These are phyloP conservation scores for Aspergillus jensenii DNA, from an alignment of 2,329 filamentous ascomycete species.

Conservation along the genomic window DNA sequence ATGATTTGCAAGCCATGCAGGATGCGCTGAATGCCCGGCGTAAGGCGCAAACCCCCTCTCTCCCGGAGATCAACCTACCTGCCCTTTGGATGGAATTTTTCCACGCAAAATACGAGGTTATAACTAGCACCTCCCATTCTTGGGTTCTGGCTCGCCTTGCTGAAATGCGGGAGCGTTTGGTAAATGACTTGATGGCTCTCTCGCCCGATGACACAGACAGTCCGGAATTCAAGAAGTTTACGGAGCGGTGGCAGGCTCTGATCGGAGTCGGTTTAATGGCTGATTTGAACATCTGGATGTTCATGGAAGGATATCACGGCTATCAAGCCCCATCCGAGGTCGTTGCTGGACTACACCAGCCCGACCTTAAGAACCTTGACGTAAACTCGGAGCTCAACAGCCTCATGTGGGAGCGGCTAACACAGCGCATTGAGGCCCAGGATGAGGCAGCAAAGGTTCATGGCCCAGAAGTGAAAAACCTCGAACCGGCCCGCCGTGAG, in stretches of 20 bases:
- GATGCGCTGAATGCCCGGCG: conserved; percentile 17
- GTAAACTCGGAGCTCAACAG: background rate
- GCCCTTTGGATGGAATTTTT: conserved; percentile 25
- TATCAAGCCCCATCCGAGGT: background rate
- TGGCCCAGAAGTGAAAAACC: background rate
- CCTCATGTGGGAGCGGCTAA: background rate
- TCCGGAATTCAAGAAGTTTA: conserved; percentile 5
- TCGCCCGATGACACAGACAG: background rate
- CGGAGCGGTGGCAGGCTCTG: conserved; percentile 9
- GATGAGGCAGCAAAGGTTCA: background rate
- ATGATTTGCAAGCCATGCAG: conserved; percentile 17
- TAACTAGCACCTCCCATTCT: conserved; percentile 22
- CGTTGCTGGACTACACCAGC: background rate
- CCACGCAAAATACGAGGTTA: conserved; percentile 20
- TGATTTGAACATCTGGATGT: conserved; percentile 24
- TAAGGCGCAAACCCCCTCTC: background rate
- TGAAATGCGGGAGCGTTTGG: conserved; percentile 13
- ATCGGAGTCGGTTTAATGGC: conserved; percentile 14
- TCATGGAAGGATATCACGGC: conserved; percentile 27
- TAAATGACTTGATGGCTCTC: background rate
- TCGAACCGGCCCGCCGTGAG: background rate
- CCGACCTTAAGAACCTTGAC: background rate
- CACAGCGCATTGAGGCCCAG: background rate
- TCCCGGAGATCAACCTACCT: conserved; percentile 13
- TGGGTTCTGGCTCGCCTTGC: conserved; percentile 22